phyloP scores from a whole-genome alignment of 257 asterid genomes.

The Solanum raphanifolium region DNA sequence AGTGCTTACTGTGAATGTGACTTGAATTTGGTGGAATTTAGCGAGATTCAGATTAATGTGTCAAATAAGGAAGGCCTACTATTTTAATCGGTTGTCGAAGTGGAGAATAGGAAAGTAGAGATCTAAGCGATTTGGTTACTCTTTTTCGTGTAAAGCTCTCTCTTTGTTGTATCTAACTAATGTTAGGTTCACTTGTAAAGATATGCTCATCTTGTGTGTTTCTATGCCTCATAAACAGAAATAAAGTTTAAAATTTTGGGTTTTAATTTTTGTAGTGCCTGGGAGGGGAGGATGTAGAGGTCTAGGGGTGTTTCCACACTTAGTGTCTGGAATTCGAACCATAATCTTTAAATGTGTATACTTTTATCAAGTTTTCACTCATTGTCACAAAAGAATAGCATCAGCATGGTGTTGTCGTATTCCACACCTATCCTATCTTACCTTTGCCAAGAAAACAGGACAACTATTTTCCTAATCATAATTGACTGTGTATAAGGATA shows the following conservation, averaged over 20 bases:
- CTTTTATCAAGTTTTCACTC: not conserved
- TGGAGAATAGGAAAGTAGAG: not conserved
- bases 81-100: not conserved
- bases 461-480: not conserved
- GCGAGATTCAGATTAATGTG: not conserved
- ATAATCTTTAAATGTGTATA: not conserved
- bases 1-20: not conserved
- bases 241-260: not conserved
- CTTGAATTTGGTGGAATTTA: not conserved
- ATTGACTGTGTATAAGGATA: not conserved
- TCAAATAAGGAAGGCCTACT: not conserved
- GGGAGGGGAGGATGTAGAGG: not conserved
- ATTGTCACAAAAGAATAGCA: not conserved
- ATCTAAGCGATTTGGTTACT: not conserved
- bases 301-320: not conserved
- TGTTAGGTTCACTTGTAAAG: not conserved
- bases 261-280: not conserved
- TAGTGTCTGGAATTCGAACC: not conserved
- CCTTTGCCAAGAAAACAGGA: not conserved
- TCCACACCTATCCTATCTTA: not conserved
- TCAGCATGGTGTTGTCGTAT: not conserved
- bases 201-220: not conserved
- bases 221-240: not conserved
- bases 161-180: not conserved
- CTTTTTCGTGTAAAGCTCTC: not conserved